These are phyloP conservation scores for Fraxinus americana DNA, from an alignment of 257 asterid species.

Conservation along the genomic window DNA sequence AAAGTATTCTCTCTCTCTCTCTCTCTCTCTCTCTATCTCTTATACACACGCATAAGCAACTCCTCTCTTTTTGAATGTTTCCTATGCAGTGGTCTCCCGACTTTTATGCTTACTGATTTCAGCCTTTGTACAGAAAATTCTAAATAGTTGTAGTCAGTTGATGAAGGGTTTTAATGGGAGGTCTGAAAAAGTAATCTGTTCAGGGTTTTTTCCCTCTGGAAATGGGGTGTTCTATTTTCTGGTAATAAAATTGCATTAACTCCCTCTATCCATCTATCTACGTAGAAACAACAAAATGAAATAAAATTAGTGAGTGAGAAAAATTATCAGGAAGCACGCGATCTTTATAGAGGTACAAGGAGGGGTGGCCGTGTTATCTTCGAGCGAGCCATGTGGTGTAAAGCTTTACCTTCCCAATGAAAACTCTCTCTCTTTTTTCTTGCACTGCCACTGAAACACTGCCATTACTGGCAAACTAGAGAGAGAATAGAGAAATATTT, in stretches of 20 bases:
- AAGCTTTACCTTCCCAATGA: slow-evolving; percentile 92
- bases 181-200: slow-evolving; percentile 35
- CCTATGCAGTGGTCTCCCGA: slow-evolving; percentile 76
- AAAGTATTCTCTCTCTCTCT: background rate
- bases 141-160: slow-evolving; percentile 35
- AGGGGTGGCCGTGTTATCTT: slow-evolving; percentile 17
- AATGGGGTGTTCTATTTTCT: slow-evolving; percentile 30
- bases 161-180: background rate
- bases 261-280: slow-evolving; percentile 16
- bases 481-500: slow-evolving; percentile 25
- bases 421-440: slow-evolving; percentile 66
- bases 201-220: slow-evolving; percentile 39
- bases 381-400: slow-evolving; percentile 21
- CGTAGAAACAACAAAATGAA: slow-evolving; percentile 19
- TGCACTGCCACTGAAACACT: slow-evolving; percentile 76
- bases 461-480: slow-evolving; percentile 65
- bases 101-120: slow-evolving; percentile 71
- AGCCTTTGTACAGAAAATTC: slow-evolving; percentile 80
- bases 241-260: background rate
- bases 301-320: slow-evolving; percentile 7
- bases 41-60: slow-evolving; percentile 58
- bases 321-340: slow-evolving; percentile 33
- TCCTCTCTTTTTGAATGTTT: slow-evolving; percentile 31
- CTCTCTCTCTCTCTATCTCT: background rate
- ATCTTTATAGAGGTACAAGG: slow-evolving; percentile 19